Evolutionary conservation across 1,139 yeast species (phyloP), one percentile per base, ranked within the genome.

Genomic region (Protomyces lactucae-debilis): DNA sequence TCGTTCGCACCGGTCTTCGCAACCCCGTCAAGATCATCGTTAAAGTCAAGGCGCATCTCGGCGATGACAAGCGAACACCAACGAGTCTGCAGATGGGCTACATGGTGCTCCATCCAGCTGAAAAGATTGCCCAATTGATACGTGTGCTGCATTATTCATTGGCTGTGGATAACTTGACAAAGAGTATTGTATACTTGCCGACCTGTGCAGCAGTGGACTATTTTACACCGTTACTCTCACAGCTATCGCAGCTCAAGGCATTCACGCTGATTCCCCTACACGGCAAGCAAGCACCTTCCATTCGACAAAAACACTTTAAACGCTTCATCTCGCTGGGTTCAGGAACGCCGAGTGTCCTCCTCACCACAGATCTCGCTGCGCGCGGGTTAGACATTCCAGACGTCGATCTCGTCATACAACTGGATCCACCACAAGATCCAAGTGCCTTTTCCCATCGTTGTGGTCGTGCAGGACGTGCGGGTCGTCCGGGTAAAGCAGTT

Each of bases 401-500:
- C 66, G 97, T 91, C 16, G 97, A 92, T 72, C 76, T 91, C 48
- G 97, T 91, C 3, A 78, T 91, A 9, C 97, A 91, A 73, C 70
- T 90, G 48, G 97, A 91, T 69, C 96, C 97, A 2, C 97, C 98
- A 0, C 87, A 92, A 0, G 96, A 89, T 70, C 89, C 96, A 0
- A 93, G 87, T 71, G 85, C 88, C 69, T 91, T 91, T 71, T 78
- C 90, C 60, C 97, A 91, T 74, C 81, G 98, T 71, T 86, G 93
- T 76, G 98, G 98, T 21, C 81, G 98, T 73, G 90, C 97, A 0
- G 98, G 96, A 0, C 79, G 98, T 70, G 97, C 97, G 0, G 91
- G 91, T 66, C 85, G 84, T 68, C 82, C 81, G 3, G 98, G 98
- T 1, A 82, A 82, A 66, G 96, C 96, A 0, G 79, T 91, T 4